phyloP scores from a whole-genome alignment of 1,139 yeast genomes.

The Protomyces gravidus region DNA sequence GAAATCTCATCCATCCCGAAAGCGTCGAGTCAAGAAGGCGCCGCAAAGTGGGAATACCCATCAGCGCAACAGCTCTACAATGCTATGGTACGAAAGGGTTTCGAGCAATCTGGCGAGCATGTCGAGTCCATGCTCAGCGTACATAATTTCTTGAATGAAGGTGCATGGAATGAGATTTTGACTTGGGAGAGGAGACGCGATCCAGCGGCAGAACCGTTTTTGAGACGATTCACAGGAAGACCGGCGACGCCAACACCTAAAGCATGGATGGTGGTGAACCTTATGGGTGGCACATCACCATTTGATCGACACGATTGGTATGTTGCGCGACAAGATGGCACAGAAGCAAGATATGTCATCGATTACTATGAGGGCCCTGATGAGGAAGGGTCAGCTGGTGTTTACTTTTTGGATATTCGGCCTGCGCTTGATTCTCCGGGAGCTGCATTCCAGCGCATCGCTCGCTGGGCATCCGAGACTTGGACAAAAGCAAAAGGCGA shows the following conservation, averaged over 20 bases:
- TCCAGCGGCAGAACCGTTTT: slow-evolving; percentile 63
- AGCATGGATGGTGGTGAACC: slow-evolving; percentile 63
- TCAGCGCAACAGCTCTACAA: slow-evolving; percentile 98
- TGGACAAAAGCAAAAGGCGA: slow-evolving; percentile 27
- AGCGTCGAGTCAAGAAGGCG: slow-evolving; percentile 50
- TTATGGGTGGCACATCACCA: slow-evolving; percentile 71
- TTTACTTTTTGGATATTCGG: slow-evolving; percentile 86
- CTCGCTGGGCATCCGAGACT: slow-evolving; percentile 24
- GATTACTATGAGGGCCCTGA: slow-evolving; percentile 94
- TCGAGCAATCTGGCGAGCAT: slow-evolving; percentile 82
- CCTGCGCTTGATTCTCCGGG: slow-evolving; percentile 69
- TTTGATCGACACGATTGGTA: slow-evolving; percentile 99
- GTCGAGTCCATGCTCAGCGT: slow-evolving; percentile 96
- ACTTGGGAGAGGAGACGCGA: slow-evolving; percentile 65
- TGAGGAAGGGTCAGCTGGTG: slow-evolving; percentile 81
- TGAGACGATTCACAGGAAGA: slow-evolving; percentile 83
- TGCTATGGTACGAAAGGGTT: slow-evolving; percentile 93
- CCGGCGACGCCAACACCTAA: slow-evolving; percentile 88
- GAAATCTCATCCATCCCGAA: slow-evolving; percentile 82
- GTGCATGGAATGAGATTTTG: slow-evolving; percentile 93
- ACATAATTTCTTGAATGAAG: slow-evolving; percentile 93
- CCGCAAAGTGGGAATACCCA: slow-evolving; percentile 89
- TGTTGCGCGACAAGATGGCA: slow-evolving; percentile 58
- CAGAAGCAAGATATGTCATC: slow-evolving; percentile 77
- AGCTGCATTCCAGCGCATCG: slow-evolving; percentile 18